Evolutionary conservation across 2,329 filamentous ascomycete species (phyloP), one percentile per base, ranked within the genome.

Genomic region (Pestalotiopsis sp.): DNA sequence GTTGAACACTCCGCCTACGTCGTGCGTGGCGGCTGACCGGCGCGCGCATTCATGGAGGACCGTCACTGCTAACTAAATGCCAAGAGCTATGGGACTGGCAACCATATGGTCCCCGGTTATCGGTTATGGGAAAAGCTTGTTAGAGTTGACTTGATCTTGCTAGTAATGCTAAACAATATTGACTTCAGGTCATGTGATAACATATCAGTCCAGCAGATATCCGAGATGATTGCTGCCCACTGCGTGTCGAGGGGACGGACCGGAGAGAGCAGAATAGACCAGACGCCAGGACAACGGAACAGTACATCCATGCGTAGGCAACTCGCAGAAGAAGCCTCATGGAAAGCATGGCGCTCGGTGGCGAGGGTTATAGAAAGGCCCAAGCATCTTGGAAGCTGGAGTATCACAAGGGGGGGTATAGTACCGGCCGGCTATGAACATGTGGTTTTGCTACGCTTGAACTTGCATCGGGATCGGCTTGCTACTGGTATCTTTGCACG

Each of bases 361-460:
- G 25, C 27, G 59, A 62, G n/a, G 31, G 39, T 12, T 38, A 39
- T 17, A 62, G 7, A 9, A 11, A 17, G 17, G 59, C 36, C 59
- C 59, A n/a, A 20, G 17, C n/a, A 62, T 36, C 38, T 62, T 17
- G 7, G 2, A 20, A 62, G 31, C 31, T 23, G 59, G 27, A 39
- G 59, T 62, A n/a, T 36, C 59, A 62, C 59, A 62, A 36, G 25
- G 25, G 20, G 56, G 59, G 59, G 25, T 39, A 62, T 62, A 62
- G 57, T 36, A 25, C n/a, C 31, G 7, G 25, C 38, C 25, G 59
- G 31, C 59, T 62, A 62, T 62, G 31, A 39, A 39, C 17, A 39
- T 62, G 27, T 36, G 31, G 31, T 62, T 20, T 20, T 38, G 57
- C 13, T 36, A 36, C 57, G 57, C 57, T 59, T 59, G 23, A 20